phyloP scores from a whole-genome alignment of 78 protist species.

The Dictyostelium capitatum region DNA sequence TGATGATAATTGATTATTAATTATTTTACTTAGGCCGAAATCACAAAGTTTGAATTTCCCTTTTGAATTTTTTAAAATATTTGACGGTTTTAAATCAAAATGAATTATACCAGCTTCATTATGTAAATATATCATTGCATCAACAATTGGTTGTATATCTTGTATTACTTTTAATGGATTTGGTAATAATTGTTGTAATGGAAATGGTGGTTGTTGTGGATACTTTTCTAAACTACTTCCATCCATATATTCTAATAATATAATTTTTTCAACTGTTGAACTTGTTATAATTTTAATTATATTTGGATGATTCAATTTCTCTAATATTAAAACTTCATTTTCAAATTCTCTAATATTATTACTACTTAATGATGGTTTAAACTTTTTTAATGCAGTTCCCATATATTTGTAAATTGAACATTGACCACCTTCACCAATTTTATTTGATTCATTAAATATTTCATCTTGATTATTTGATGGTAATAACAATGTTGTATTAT shows the following conservation, averaged over 20 bases:
- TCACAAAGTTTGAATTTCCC: slow-evolving; percentile 69
- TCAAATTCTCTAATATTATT: not conserved
- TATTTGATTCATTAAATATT: slow-evolving; percentile 3
- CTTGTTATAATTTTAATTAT: slow-evolving; percentile 2
- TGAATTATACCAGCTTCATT: slow-evolving; percentile 15
- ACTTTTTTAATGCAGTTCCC: not conserved
- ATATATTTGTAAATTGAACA: slow-evolving; percentile 3
- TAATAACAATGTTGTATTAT: not conserved
- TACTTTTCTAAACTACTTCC: slow-evolving; percentile 11
- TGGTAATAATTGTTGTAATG: not conserved
- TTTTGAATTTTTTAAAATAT: slow-evolving; percentile 59
- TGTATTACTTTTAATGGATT: not conserved
- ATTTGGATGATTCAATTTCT: not conserved
- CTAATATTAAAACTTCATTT: slow-evolving; percentile 24
- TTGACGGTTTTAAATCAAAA: slow-evolving; percentile 72
- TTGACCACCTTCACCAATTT: slow-evolving; percentile 41
- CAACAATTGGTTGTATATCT: not conserved
- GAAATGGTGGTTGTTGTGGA: not conserved
- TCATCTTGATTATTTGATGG: not conserved
- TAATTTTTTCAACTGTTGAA: slow-evolving; percentile 2
- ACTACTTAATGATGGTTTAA: not conserved
- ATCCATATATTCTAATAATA: not conserved
- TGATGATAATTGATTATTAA: not conserved
- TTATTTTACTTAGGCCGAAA: slow-evolving; percentile 48
- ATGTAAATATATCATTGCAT: slow-evolving; percentile 49